A percentile compares a stretch with the other conserved stretches of the same genome.
Evolutionary conservation across 345 rosid species (phyloP).

Genomic region (Syzygium grande): DNA sequence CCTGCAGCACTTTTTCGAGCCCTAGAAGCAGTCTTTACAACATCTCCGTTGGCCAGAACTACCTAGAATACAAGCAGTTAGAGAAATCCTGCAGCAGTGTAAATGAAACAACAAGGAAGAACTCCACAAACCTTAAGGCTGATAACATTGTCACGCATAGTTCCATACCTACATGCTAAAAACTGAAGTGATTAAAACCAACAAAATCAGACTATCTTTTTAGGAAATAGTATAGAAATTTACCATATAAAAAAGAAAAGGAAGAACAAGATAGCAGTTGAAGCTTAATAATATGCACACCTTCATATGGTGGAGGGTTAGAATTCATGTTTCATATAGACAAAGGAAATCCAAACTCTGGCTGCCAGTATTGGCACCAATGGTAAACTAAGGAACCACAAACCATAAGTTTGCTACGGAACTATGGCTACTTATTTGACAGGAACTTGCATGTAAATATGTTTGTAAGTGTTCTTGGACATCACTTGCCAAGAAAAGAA

Average conservation of each 20-base stretch:
- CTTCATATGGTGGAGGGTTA: background rate
- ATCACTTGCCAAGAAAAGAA: background rate
- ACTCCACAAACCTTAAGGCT: slow-evolving; percentile 64
- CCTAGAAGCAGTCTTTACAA: slow-evolving; percentile 95
- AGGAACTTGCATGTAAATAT: background rate
- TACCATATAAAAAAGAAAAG: background rate
- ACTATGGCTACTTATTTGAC: background rate
- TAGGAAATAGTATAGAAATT: background rate
- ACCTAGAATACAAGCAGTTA: slow-evolving; percentile 41
- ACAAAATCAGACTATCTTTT: background rate
- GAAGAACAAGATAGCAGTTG: background rate
- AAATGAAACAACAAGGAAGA: slow-evolving; percentile 2
- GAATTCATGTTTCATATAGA: background rate
- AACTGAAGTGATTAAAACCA: slow-evolving; percentile 23
- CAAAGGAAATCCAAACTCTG: background rate
- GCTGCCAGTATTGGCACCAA: background rate
- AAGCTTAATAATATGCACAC: background rate
- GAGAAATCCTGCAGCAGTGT: slow-evolving; percentile 5
- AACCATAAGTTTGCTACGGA: background rate
- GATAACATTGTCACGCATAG: slow-evolving; percentile 93
- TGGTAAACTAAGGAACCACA: background rate
- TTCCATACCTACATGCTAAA: slow-evolving; percentile 89
- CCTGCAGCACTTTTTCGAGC: slow-evolving; percentile 99
- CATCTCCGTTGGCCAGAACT: slow-evolving; percentile 82
- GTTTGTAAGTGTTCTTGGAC: background rate